phyloP scores from a whole-genome alignment of 257 asterid species.

The Solanum etuberosum region DNA sequence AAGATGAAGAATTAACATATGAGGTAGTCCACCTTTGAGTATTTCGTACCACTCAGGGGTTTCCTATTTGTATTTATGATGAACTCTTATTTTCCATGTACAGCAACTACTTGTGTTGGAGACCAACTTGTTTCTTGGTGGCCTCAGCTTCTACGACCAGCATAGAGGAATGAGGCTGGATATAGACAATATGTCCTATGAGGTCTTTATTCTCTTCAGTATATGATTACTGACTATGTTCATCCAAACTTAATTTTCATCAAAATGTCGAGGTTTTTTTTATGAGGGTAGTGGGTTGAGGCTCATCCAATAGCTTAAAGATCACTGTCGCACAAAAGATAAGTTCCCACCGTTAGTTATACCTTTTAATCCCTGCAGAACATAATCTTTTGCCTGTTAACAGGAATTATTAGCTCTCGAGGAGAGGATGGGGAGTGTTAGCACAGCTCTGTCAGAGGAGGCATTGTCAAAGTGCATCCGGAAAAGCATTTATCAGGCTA shows the following conservation, averaged over 20 bases:
- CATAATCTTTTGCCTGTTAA: background rate
- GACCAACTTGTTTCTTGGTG: conserved; percentile 44
- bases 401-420: conserved; percentile 91
- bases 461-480: conserved; percentile 53
- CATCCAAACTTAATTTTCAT: background rate
- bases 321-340: background rate
- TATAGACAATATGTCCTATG: conserved; percentile 91
- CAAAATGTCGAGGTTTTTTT: background rate
- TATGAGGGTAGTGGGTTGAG: background rate
- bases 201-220: conserved; percentile 32
- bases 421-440: conserved; percentile 88
- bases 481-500: conserved; percentile 30
- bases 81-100: background rate
- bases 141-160: conserved; percentile 64
- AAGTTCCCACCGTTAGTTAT: background rate
- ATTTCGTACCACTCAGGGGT: background rate
- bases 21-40: conserved; percentile 39
- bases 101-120: conserved; percentile 71
- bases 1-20: conserved; percentile 44
- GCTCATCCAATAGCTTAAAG: background rate
- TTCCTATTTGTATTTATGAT: background rate
- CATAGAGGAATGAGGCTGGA: conserved; percentile 86
- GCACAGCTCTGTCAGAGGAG: conserved; percentile 81
- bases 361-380: background rate
- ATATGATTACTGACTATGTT: background rate